Evolutionary conservation across 2,329 filamentous ascomycete species (phyloP), one percentile per base, ranked within the genome.

Genomic region (Apiospora hydei): DNA sequence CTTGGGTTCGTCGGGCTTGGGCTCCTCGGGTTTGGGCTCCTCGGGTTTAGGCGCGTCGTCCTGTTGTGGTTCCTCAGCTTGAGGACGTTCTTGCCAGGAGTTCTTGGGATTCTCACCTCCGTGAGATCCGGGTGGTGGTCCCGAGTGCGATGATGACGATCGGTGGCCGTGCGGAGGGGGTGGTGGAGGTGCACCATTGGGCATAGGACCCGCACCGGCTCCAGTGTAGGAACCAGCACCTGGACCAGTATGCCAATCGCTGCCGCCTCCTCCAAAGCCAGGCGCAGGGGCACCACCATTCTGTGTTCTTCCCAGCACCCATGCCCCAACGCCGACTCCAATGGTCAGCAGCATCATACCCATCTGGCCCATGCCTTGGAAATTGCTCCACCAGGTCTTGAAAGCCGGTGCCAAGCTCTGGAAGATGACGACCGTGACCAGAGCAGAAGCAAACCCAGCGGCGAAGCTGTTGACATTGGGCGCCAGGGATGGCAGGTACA

Each of bases 401-500:
- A 96, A 85, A 5, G 92, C 90, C 0, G 95, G 95, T 43, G 92
- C 89, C 76, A 96, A 86, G 73, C 89, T 89, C 74, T 92, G 89
- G 83, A 91, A 94, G n/a, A 97, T 79, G 2, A 91, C 88, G 21
- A 96, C 91, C 13, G 91, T 84, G 51, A 94, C 85, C 46, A 98
- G 84, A 3, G 94, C 94, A 73, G 90, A 92, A 53, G 91, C 93
- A 77, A 95, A 94, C 41, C 96, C 96, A 4, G 95, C 95, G 30
- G 95, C 88, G 82, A 98, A 98, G 83, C 94, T 97, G 82, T 98
- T 98, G 78, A 92, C 88, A 78, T 96, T 94, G 26, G 94, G 93
- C 79, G 92, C 89, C 74, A 98, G 83, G 0, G 95, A 98, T 0
- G 96, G 96, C n/a, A 98, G 89, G 82, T 98, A 98, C 41, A 98